Percentiles rank a stretch among this genome's conserved stretches.
Evolutionary conservation across 257 asterid species (phyloP).

Genomic region (Capsicum rhomboideum): DNA sequence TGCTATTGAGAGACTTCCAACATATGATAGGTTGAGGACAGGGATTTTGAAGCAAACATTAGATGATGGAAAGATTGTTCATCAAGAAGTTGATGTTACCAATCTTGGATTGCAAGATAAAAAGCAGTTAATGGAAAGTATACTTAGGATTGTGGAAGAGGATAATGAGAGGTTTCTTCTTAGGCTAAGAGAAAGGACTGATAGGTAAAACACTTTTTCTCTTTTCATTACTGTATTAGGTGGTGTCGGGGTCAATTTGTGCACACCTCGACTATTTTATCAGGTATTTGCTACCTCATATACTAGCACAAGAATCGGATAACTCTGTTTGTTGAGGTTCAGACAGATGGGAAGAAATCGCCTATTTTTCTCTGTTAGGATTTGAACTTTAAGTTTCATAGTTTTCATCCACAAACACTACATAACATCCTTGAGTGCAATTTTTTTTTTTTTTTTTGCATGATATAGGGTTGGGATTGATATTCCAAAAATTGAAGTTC

Average conservation of each 20-base stretch:
- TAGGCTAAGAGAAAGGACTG: conserved; percentile 74
- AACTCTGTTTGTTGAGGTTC: not conserved
- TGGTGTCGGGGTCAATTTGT: not conserved
- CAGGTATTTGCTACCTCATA: not conserved
- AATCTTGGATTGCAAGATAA: conserved; percentile 51
- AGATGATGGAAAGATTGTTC: conserved; percentile 64
- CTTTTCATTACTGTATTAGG: not conserved
- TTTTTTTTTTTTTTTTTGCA: not conserved
- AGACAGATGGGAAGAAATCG: not conserved
- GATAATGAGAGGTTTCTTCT: conserved; percentile 87
- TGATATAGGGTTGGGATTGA: conserved; percentile 66
- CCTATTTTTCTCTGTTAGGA: not conserved
- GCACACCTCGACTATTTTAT: not conserved
- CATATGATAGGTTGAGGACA: conserved; percentile 72
- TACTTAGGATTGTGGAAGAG: conserved; percentile 74
- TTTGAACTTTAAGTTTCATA: not conserved
- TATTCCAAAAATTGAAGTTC: conserved; percentile 77
- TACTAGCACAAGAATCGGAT: not conserved
- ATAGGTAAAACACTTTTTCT: conserved; percentile 34
- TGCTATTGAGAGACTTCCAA: conserved; percentile 89
- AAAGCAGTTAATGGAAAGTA: conserved; percentile 51
- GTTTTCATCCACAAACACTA: not conserved
- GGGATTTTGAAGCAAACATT: conserved; percentile 59
- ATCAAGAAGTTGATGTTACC: conserved; percentile 63
- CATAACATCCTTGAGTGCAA: conserved; percentile 1